Conservation (phyloP, 768 basidiomycete genomes). For the Suillus paluster region DNA sequence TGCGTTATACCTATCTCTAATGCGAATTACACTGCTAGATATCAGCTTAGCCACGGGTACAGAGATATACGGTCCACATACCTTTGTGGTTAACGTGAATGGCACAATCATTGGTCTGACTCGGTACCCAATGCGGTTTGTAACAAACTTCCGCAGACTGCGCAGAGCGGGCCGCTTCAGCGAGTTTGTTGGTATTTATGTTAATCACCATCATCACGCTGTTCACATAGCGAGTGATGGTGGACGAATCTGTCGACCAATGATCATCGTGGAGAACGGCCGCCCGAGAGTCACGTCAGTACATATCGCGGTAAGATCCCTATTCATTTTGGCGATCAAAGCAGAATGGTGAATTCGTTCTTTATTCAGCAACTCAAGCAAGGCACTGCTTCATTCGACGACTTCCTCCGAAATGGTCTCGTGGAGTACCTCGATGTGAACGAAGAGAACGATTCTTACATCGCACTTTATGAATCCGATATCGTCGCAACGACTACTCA, state of each 20-base stretch:
- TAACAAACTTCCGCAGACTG: slow-evolving; percentile 88
- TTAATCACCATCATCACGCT: slow-evolving; percentile 92
- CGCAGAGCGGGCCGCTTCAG: slow-evolving; percentile 90
- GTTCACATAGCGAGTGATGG: slow-evolving; percentile 98
- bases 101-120: slow-evolving; percentile 95
- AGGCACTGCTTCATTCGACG: slow-evolving; percentile 83
- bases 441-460: slow-evolving; percentile 97
- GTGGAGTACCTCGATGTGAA: slow-evolving; percentile 99
- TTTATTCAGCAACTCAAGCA: slow-evolving; percentile 73
- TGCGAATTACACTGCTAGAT: slow-evolving; percentile 51
- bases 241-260: slow-evolving; percentile 95
- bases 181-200: slow-evolving; percentile 96
- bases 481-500: slow-evolving; percentile 87
- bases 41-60: slow-evolving; percentile 91
- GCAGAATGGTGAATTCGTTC: slow-evolving; percentile 13
- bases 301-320: slow-evolving; percentile 70
- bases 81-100: slow-evolving; percentile 96
- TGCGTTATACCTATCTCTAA: slow-evolving; percentile 15
- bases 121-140: slow-evolving; percentile 82
- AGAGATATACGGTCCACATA: slow-evolving; percentile 93
- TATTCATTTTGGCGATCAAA: neutral
- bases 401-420: slow-evolving; percentile 88
- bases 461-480: slow-evolving; percentile 91
- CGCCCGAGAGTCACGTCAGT: slow-evolving; percentile 75
- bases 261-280: slow-evolving; percentile 92